phyloP scores from a whole-genome alignment of 2,329 filamentous ascomycete genomes.

The Didymella arachidicola region DNA sequence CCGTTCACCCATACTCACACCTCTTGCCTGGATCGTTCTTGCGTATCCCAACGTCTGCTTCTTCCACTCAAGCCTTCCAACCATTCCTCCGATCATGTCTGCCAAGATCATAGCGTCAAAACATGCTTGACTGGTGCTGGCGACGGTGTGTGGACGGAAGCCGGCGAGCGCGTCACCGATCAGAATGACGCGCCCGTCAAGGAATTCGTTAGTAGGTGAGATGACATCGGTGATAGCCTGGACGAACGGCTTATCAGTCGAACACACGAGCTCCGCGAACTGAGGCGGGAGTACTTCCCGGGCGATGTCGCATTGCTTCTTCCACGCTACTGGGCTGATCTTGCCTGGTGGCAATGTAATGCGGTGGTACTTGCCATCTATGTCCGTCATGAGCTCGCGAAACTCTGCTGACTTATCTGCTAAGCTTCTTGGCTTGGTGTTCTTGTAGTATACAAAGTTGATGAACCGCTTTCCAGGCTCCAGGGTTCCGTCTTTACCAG shows the following conservation, averaged over 20 bases:
- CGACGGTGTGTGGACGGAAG: slow-evolving; percentile 57
- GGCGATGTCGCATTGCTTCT: slow-evolving; percentile 46
- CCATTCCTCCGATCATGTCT: slow-evolving; percentile 51
- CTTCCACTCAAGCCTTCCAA: slow-evolving; percentile 49
- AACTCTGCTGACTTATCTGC: slow-evolving; percentile 51
- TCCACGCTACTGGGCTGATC: slow-evolving; percentile 52
- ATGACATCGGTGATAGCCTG: slow-evolving; percentile 57
- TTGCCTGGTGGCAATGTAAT: slow-evolving; percentile 56
- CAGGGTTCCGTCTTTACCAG: slow-evolving; percentile 52
- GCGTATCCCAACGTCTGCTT: slow-evolving; percentile 49
- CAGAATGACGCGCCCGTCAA: slow-evolving; percentile 54
- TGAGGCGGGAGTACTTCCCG: slow-evolving; percentile 48
- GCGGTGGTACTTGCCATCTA: slow-evolving; percentile 50
- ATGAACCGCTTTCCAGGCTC: slow-evolving; percentile 53
- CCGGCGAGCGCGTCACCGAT: slow-evolving; percentile 58
- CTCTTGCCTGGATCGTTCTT: slow-evolving; percentile 48
- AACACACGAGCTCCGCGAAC: slow-evolving; percentile 53
- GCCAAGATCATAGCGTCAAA: slow-evolving; percentile 54
- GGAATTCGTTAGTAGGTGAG: slow-evolving; percentile 48
- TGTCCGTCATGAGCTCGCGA: slow-evolving; percentile 56
- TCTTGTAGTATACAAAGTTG: slow-evolving; percentile 60
- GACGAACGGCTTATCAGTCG: slow-evolving; percentile 55
- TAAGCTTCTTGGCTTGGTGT: slow-evolving; percentile 42
- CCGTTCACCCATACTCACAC: slow-evolving; percentile 52
- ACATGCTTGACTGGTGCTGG: slow-evolving; percentile 58